Conservation (phyloP, 208 protist genomes). For the Borovskyia barvae region DNA sequence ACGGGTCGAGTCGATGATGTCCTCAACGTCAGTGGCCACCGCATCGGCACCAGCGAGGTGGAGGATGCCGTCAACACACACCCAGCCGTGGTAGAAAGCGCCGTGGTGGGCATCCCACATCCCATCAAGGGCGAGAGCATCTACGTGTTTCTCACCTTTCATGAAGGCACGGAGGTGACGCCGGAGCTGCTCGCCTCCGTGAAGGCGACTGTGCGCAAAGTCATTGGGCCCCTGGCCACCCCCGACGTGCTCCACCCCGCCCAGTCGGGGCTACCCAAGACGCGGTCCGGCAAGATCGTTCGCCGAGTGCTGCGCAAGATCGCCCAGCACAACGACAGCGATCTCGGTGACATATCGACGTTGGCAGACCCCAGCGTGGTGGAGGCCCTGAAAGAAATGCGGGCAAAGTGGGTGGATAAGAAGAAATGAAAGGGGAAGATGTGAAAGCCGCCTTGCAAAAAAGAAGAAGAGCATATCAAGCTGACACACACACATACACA, state of each 20-base stretch:
- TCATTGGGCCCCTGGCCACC: slow-evolving; percentile 95
- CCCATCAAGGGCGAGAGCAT: slow-evolving; percentile 96
- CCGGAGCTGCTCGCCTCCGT: slow-evolving; percentile 65
- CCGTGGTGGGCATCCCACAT: slow-evolving; percentile 93
- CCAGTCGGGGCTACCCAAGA: slow-evolving; percentile 97
- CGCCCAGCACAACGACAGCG: slow-evolving; percentile 96
- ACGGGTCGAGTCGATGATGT: slow-evolving; percentile 97
- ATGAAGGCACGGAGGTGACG: slow-evolving; percentile 62
- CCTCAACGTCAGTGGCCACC: slow-evolving; percentile 96
- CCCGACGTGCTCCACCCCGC: slow-evolving; percentile 95
- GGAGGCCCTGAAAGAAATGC: slow-evolving; percentile 88
- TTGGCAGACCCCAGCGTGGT: slow-evolving; percentile 92
- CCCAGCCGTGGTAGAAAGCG: slow-evolving; percentile 90
- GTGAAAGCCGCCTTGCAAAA: slow-evolving; percentile 26
- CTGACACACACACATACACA: background rate
- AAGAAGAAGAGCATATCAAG: slow-evolving; percentile 45
- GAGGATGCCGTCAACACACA: slow-evolving; percentile 94
- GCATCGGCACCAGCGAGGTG: slow-evolving; percentile 96
- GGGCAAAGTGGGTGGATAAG: slow-evolving; percentile 86
- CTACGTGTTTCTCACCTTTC: slow-evolving; percentile 92
- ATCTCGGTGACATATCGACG: slow-evolving; percentile 93
- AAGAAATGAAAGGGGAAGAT: slow-evolving; percentile 79
- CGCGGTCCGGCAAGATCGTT: slow-evolving; percentile 98
- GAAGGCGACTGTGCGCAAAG: slow-evolving; percentile 68
- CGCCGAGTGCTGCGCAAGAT: slow-evolving; percentile 97